Evolutionary conservation across 768 basidiomycete species (phyloP).

Genomic region (Boletus sp.): DNA sequence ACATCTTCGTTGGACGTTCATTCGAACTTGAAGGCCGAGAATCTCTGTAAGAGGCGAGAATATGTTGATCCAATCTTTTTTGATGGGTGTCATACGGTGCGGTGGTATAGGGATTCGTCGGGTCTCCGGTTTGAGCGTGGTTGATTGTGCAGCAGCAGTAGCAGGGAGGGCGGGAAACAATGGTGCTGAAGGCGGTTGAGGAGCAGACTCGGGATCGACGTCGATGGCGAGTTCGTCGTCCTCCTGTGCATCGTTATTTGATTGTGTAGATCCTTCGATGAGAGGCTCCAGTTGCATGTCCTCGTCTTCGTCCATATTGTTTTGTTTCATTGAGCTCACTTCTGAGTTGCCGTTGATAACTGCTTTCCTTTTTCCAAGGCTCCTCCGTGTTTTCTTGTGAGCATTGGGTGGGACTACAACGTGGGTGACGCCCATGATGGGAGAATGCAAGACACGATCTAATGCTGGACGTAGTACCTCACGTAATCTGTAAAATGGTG

Average conservation of each 20-base stretch:
- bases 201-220: constrained; percentile 41
- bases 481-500: constrained; percentile 14
- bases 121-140: constrained; percentile 71
- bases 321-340: constrained; percentile 9
- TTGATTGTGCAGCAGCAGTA: constrained; percentile 44
- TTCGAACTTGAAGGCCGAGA: constrained; percentile 90
- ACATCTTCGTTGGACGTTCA: constrained; percentile 87
- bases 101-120: constrained; percentile 90
- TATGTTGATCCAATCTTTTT: constrained; percentile 94
- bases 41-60: constrained; percentile 96
- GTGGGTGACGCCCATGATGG: constrained; percentile 42
- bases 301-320: constrained; percentile 24
- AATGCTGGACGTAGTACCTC: not conserved
- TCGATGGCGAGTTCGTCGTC: constrained; percentile 69
- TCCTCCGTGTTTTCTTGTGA: constrained; percentile 45
- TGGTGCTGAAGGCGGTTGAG: constrained; percentile 52
- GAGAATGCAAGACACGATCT: constrained; percentile 6
- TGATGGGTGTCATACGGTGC: constrained; percentile 95
- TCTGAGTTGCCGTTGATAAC: constrained; percentile 8
- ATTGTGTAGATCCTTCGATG: constrained; percentile 1
- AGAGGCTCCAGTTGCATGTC: constrained; percentile 29
- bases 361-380: constrained; percentile 39
- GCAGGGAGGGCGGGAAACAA: constrained; percentile 68
- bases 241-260: constrained; percentile 25
- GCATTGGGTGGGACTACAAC: constrained; percentile 27